These are phyloP conservation scores for Thalassiosira oceanica DNA, from an alignment of 352 stramenopile genomes.

Conservation along the genomic window DNA sequence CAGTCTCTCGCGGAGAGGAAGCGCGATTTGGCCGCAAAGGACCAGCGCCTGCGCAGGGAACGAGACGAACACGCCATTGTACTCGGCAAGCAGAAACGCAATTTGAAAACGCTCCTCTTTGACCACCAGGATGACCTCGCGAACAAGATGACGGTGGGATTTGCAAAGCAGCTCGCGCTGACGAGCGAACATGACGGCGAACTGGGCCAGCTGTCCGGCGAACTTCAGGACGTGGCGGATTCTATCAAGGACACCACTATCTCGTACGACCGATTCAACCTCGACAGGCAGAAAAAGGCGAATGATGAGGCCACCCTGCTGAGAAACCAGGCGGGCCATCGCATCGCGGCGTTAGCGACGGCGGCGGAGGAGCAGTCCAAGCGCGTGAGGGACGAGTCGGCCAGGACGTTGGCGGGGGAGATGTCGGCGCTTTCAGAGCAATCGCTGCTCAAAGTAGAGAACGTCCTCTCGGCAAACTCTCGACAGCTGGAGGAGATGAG, in stretches of 20 bases:
- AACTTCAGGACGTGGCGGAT: conserved; percentile 19
- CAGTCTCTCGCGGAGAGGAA: conserved; percentile 24
- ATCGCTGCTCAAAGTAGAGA: conserved; percentile 27
- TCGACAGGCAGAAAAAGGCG: conserved; percentile 11
- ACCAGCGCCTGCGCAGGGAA: conserved; percentile 33
- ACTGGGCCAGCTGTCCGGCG: conserved; percentile 12
- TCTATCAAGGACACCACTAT: conserved; percentile 16
- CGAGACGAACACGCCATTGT: conserved; percentile 33
- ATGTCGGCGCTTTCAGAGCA: conserved; percentile 15
- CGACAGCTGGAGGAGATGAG: conserved; percentile 31
- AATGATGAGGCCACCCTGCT: conserved; percentile 18
- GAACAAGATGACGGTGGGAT: conserved; percentile 17
- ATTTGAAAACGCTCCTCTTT: conserved; percentile 37
- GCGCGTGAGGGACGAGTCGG: conserved; percentile 8
- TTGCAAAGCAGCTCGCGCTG: conserved; percentile 27
- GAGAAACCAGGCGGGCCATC: conserved; percentile 25
- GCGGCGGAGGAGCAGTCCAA: conserved; percentile 33
- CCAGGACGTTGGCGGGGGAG: conserved; percentile 28
- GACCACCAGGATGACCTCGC: conserved; percentile 40
- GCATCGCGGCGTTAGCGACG: conserved; percentile 16
- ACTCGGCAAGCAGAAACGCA: conserved; percentile 37
- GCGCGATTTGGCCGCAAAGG: conserved; percentile 23
- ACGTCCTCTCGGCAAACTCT: conserved; percentile 27
- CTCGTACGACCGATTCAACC: conserved; percentile 22
- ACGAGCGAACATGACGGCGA: conserved; percentile 20